Base-by-base conservation (phyloP, 306 rosid genomes). In the Abrus precatorius region DNA sequence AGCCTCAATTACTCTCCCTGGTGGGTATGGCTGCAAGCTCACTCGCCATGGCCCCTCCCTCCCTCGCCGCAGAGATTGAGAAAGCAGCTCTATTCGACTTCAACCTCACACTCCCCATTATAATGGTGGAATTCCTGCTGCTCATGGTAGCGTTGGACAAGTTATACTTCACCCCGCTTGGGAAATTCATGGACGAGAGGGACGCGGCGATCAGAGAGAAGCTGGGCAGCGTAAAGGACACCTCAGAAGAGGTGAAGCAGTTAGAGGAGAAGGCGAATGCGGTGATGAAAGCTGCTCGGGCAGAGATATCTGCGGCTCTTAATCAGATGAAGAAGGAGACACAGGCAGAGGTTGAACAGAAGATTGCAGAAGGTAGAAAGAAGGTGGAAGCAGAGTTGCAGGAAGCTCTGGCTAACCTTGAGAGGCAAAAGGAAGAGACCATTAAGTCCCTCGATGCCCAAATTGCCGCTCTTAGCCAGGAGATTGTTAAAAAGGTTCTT, bases 321-420 rank as follows among this genome's bases (percentile, higher is more conserved):
- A 90, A 81, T 62, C 79, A 88, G 89, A 95, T 95, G 98, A 95
- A 95, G 94, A 90, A 90, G 86, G 98, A 95, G 78, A 95, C 99
- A 0, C 93, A 93, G 74, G 86, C 6, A 3, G 98, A 93, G 88
- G 91, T 95, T 72, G 98, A 95, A 87, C 72, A 64, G 90, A 93
- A 93, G 84, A 68, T 95, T 7, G 88, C 90, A 0, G 98, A 90
- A 84, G 99, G 97, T 0, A 87, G 92, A 87, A 85, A 88, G 92
- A 95, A 87, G 69, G 86, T 95, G 32, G 99, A 95, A 49, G 94
- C 85, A 0, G 98, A 95, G 81, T 80, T 92, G 86, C 92, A 88
- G 84, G 98, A 95, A 72, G 98, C 97, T 2, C 76, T 91, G 82
- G 89, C 76, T 0, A 88, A 27, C 38, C 76, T 95, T 90, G 97